A percentile compares a stretch with the other conserved stretches of the same genome.
These are phyloP conservation scores for Oryza nivara DNA, from an alignment of 176 grass and related monocot species.

Conservation along the genomic window DNA sequence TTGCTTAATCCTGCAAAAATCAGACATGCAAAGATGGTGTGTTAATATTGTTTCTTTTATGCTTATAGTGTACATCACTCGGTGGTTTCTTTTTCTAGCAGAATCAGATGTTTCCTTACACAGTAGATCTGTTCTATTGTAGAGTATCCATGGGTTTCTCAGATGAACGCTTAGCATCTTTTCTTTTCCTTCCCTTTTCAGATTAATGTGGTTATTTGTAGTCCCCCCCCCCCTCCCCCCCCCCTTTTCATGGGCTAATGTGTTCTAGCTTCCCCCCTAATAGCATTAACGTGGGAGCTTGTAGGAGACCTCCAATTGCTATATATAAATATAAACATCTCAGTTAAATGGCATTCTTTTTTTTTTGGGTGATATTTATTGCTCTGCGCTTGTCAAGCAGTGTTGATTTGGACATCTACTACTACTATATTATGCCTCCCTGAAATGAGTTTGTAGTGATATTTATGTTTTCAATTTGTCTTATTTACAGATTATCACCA, in stretches of 20 bases:
- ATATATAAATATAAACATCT: too few species aligned
- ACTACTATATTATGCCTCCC: neutral
- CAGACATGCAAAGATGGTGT: neutral
- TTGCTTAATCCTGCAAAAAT: neutral
- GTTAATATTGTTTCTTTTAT: neutral
- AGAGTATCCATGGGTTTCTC: neutral
- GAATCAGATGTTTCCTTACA: neutral
- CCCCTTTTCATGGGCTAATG: neutral
- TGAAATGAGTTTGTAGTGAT: slow-evolving; percentile 21
- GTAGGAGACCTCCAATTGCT: too few species aligned
- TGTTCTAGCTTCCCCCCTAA: neutral
- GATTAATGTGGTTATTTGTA: too few species aligned
- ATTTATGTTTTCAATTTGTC: slow-evolving; percentile 30
- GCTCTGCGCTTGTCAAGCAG: neutral
- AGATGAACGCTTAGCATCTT: neutral
- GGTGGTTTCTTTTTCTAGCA: neutral
- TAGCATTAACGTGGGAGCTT: neutral
- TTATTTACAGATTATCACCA: slow-evolving; percentile 74
- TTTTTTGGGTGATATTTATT: neutral
- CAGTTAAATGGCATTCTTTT: neutral
- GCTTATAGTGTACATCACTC: neutral
- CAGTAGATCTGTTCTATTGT: neutral
- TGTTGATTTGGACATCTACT: neutral
- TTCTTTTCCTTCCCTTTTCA: too few species aligned
- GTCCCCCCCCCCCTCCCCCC: too few species aligned